Base-by-base conservation (phyloP, 2,329 filamentous ascomycete species). In the Exophiala aquamarina region DNA sequence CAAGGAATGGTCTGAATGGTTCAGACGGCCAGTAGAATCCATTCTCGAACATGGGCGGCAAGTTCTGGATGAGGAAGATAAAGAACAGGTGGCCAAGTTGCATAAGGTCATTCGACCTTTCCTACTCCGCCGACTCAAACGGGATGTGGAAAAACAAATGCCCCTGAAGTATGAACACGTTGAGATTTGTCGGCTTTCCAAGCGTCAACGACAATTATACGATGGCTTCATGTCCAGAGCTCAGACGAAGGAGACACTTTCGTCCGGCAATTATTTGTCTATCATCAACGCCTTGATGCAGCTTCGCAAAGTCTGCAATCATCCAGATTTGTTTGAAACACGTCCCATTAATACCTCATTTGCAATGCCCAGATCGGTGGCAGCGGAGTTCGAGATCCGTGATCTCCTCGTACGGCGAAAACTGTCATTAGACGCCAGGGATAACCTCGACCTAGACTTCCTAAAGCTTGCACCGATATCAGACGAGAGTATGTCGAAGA, bases 201-300 rank as follows among this genome's bases (percentile, higher is more conserved):
- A 97, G 66, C 84, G 93, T 18, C 93, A 98, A 64, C 83, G 93
- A 34, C 93, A 95, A 68, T 74, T 98, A 7, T 98, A 98, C 62
- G 93, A 98, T 68, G 92, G 92, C 1, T 98, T 97, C 68, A 83
- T 98, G 71, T 89, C 89, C 26, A 84, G 91, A 46, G 86, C 86
- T 3, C 89, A 95, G 60, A 97, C 93, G 0, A 84, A 89, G 55
- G 86, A 89, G 50, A 96, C 91, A 0, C 74, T 98, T 14, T 82
- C 89, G 2, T 94, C 89, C 1, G 93, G 93, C 20, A 98, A 97
- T 61, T 96, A 96, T 65, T 82, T 98, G 55, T 95, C 90, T 14
- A 96, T 98, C 65, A 97, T 97, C 70, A 95, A 96, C 65, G 97
- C 94, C 67, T 73, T 98, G 41, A 95, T 98, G 90, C 93, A 95